Conservation (phyloP, 139 green algal species). For the Desmodesmus armatus region DNA sequence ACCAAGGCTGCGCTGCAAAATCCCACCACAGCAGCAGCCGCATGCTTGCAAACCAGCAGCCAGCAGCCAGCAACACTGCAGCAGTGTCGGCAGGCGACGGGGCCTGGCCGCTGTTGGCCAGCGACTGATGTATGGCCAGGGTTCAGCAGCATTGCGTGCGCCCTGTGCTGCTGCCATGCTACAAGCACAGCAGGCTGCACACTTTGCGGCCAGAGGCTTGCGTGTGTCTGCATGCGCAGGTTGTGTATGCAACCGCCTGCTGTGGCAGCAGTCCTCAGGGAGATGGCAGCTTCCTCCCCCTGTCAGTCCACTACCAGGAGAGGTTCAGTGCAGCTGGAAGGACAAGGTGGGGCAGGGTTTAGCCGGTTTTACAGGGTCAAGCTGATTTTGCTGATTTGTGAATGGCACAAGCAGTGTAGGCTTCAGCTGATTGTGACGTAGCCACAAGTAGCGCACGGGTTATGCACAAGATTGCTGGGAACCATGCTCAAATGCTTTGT, state of each 20-base stretch:
- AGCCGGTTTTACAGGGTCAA: no score
- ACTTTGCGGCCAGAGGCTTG: not conserved
- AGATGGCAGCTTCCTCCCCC: constrained; percentile 88
- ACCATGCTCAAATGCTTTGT: no score
- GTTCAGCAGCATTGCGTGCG: not conserved
- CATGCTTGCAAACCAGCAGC: not conserved
- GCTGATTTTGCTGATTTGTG: no score
- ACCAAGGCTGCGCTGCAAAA: no score
- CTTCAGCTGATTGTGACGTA: constrained; percentile 11
- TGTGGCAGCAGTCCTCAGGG: constrained; percentile 57
- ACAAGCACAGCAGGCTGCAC: not conserved
- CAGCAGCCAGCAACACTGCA: not conserved
- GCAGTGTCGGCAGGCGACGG: not conserved
- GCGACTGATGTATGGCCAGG: not conserved
- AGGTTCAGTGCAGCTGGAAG: constrained; percentile 91
- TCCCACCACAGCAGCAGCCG: not conserved
- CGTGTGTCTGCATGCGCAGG: constrained; percentile 64
- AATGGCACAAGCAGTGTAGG: not conserved
- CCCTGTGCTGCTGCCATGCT: not conserved
- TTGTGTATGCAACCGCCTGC: constrained; percentile 94
- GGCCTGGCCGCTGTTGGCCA: not conserved
- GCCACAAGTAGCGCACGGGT: not conserved
- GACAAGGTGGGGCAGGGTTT: constrained; percentile 69
- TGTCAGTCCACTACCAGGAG: constrained; percentile 96
- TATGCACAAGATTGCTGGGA: no score